Evolutionary conservation across 2,329 filamentous ascomycete genomes (phyloP).

Genomic region (Biscogniauxia marginata): DNA sequence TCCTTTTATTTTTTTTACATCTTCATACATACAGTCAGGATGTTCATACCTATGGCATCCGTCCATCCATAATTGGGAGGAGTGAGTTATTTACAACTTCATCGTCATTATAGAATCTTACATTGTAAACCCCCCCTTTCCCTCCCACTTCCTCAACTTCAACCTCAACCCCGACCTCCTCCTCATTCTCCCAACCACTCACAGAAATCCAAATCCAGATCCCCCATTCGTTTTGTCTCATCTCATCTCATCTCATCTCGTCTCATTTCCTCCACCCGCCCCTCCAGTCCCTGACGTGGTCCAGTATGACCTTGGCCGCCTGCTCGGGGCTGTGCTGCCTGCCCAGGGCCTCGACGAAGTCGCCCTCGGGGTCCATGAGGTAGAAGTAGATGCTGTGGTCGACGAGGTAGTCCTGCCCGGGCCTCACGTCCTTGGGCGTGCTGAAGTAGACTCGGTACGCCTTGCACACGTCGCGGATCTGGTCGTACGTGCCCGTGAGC

Average conservation of each 20-base stretch:
- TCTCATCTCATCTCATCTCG: background rate
- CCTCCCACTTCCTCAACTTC: background rate
- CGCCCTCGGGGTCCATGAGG: conserved; percentile 96
- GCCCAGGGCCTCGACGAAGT: conserved; percentile 96
- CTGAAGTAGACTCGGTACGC: conserved; percentile 96
- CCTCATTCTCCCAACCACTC: background rate
- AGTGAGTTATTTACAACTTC: too few relatives aligned
- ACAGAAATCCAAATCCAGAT: background rate
- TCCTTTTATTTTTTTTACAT: background rate
- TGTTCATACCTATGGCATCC: background rate
- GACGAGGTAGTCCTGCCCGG: conserved; percentile 94
- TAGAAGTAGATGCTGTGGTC: conserved; percentile 99
- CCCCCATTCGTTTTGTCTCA: background rate
- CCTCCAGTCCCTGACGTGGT: conserved; percentile 72
- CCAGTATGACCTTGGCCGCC: conserved; percentile 78
- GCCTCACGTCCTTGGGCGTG: conserved; percentile 82
- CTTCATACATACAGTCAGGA: too few relatives aligned
- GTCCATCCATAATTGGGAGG: background rate
- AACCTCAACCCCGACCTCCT: background rate
- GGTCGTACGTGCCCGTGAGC: conserved; percentile 87
- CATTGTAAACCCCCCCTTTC: background rate
- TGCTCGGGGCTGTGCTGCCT: conserved; percentile 89
- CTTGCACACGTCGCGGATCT: conserved; percentile 94
- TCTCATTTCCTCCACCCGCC: conserved; percentile 12
- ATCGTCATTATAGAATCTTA: too few relatives aligned